Evolutionary conservation across 2,329 filamentous ascomycete species (phyloP), one percentile per base, ranked within the genome.

Genomic region (Diaporthe longicolla): DNA sequence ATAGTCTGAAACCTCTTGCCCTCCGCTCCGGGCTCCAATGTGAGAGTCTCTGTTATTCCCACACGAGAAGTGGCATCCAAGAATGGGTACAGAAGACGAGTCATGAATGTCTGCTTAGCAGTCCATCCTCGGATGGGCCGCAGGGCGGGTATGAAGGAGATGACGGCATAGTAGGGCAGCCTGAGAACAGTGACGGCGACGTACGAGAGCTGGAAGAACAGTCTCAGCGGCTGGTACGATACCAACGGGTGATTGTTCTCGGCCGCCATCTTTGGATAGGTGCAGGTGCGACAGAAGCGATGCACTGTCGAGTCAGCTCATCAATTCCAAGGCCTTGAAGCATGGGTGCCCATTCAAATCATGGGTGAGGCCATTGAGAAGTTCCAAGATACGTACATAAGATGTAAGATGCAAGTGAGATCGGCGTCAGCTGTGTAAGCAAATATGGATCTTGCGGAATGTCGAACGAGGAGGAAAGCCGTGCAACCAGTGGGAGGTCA

Each of bases 21-120:
- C 48, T 74, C 69, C 48, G 71, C 73, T 8, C 74, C 57, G 29
- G 70, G 26, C n/a, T 70, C 40, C 45, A 74, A 32, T 19, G 72
- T 70, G 40, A 74, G 72, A 4, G 54, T 71, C 52, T 76, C 69
- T 68, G 74, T 76, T 24, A 76, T 76, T 4, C 74, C 72, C 32
- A 74, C 54, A 17, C 72, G 69, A 52, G 74, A 71, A 19, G 11
- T 10, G 4, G 69, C 37, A 70, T 76, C 74, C 17, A 76, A 48
- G 7, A 73, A 17, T 19, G 70, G 54, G 48, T 73, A 68, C 40
- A 57, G n/a, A 21, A 76, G 21, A 50, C 72, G 74, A 57, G 70
- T 43, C 74, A 76, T 76, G 45, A 76, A 73, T n/a, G 72, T 70
- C 50, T 76, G 72, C 65, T 74, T 74, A 3, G 63, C 69, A 1